These are phyloP conservation scores for Speleostelium caveatum DNA, from an alignment of 78 protist species.

Conservation along the genomic window DNA sequence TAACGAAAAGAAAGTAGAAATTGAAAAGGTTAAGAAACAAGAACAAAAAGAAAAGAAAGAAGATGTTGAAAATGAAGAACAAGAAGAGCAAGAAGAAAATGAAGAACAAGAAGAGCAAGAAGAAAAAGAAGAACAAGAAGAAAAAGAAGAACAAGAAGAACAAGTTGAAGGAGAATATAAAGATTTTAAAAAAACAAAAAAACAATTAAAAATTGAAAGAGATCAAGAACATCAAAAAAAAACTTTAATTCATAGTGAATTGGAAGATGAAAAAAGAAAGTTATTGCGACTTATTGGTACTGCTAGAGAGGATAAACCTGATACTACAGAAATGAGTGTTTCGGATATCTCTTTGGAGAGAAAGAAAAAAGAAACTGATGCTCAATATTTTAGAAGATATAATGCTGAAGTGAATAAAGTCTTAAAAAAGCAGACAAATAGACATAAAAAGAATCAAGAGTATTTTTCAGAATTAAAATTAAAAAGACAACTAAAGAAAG, in stretches of 20 bases:
- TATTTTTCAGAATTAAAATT: no score
- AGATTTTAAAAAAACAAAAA: no score
- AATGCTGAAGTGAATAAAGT: no score
- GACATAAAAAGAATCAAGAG: no score
- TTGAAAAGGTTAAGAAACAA: constrained; percentile 43
- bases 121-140: constrained; percentile 41
- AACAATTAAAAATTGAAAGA: not conserved
- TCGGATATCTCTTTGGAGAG: no score
- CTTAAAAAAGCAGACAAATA: not conserved
- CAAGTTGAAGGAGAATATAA: not conserved
- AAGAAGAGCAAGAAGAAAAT: not conserved
- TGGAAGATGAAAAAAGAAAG: not conserved
- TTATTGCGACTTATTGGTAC: no score
- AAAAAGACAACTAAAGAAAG: no score
- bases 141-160: constrained; percentile 13
- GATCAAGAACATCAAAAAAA: not conserved
- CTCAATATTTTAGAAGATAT: no score
- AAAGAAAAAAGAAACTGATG: no score
- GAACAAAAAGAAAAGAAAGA: constrained; percentile 43
- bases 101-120: constrained; percentile 50
- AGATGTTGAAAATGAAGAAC: not conserved
- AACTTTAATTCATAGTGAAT: no score
- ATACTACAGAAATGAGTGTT: no score
- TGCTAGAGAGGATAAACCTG: no score
- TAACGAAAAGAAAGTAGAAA: not conserved